Base-by-base conservation (phyloP, 2,329 filamentous ascomycete species). In the Lasiodiplodia sp. region DNA sequence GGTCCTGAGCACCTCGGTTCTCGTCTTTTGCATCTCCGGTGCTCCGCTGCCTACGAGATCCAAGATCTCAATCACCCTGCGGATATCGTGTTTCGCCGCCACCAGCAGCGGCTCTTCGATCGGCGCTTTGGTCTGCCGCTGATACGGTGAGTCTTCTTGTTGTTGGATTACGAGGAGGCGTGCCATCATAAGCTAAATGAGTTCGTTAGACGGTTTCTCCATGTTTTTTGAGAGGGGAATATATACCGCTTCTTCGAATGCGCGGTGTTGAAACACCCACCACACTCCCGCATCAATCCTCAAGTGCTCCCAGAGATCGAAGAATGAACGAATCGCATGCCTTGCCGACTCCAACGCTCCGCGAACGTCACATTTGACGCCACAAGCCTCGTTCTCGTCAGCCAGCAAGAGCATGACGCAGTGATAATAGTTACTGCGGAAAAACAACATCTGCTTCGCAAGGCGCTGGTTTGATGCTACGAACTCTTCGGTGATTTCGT, bases 221-320 rank as follows among this genome's bases (percentile, higher is more conserved):
- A 16, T 18, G 2, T 21, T 21, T 2, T 21, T 10, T n/a, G 3
- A 4, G 6, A n/a, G 28, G 25, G 31, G 63, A 11, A 49, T 7
- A 91, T 92, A 79, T 88, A 92, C 75, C 38, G 90, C 90, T 81
- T 94, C 92, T 65, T 94, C 84, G 75, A 94, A 94, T 0, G 92
- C 92, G 1, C 92, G 84, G 76, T 94, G 92, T 76, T 93, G 92
- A 72, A 94, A 93, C 0, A 93, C 91, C 92, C 92, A 95, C 92
- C 92, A 94, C 0, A 94, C 91, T 16, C 89, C 86, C 1, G 91
- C 91, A 80, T 95, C 92, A 18, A 83, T 83, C 72, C 90, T 88
- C 70, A 94, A 89, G 14, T 92, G 80, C 47, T 82, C 83, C 79
- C 90, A 92, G 7, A 94, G 84, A 68, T 93, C 84, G 77, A 94